Evolutionary conservation across 179 eudicot genomes (phyloP).

Genomic region (Actinidia chinensis): DNA sequence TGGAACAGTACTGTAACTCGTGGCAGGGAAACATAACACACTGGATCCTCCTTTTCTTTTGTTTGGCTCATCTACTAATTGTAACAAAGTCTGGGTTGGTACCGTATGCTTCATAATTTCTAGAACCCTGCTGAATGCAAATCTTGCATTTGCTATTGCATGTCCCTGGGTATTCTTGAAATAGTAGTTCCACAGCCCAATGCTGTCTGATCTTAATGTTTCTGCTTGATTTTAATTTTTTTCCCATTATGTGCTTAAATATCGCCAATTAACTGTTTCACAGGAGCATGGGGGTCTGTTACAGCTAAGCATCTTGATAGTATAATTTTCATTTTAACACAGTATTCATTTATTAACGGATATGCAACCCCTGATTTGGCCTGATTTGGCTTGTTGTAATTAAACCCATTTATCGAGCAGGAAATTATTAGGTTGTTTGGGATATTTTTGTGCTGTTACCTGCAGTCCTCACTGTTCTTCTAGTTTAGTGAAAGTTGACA

Average conservation of each 20-base stretch:
- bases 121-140: too few relatives aligned
- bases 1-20: too few relatives aligned
- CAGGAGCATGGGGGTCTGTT: neutral
- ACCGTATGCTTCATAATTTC: neutral
- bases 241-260: neutral
- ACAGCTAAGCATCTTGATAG: neutral
- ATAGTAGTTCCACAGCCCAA: neutral
- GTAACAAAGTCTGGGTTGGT: neutral
- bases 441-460: neutral
- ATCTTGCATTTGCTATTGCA: too few relatives aligned
- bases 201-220: neutral
- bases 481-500: constrained; percentile 3
- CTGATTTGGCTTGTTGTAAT: neutral
- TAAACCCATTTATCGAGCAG: neutral
- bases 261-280: neutral
- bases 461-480: neutral
- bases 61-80: too few relatives aligned
- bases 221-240: neutral
- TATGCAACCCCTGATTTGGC: neutral
- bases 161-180: neutral
- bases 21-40: too few relatives aligned
- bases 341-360: neutral
- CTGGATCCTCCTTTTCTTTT: too few relatives aligned
- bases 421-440: neutral
- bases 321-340: neutral